Percentiles rank a stretch among this genome's conserved stretches.
Evolutionary conservation across 768 basidiomycete species (phyloP).

Genomic region (Clathrus columnatus): DNA sequence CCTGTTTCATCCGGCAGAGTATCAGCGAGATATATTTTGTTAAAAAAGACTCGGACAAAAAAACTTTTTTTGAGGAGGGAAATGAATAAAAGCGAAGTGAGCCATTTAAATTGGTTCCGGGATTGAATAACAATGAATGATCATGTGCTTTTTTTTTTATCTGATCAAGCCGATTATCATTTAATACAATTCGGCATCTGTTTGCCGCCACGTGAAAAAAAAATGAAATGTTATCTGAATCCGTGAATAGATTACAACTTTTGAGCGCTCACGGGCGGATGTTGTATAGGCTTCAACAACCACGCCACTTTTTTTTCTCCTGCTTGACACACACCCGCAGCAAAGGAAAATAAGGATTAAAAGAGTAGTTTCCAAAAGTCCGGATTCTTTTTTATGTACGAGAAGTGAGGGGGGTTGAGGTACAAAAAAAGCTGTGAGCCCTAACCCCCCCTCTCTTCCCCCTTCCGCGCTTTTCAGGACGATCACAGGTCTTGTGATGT

Average conservation of each 20-base stretch:
- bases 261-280: neutral
- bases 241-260: neutral
- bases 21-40: too few relatives aligned
- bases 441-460: neutral
- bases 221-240: neutral
- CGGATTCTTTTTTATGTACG: neutral
- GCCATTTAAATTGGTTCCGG: too few relatives aligned
- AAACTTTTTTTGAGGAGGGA: too few relatives aligned
- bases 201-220: neutral
- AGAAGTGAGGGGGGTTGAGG: neutral
- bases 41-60: too few relatives aligned
- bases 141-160: neutral
- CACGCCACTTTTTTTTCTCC: neutral
- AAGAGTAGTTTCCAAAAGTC: neutral
- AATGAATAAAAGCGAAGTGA: too few relatives aligned
- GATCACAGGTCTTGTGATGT: neutral
- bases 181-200: neutral
- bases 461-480: too few relatives aligned
- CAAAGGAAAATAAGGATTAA: neutral
- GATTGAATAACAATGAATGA: too few relatives aligned
- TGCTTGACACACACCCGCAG: neutral
- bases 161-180: neutral
- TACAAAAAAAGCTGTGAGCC: neutral
- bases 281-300: neutral
- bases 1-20: too few relatives aligned